These are phyloP conservation scores for Aspergillus intermedius DNA, from an alignment of 2,329 filamentous ascomycete species.

Conservation along the genomic window DNA sequence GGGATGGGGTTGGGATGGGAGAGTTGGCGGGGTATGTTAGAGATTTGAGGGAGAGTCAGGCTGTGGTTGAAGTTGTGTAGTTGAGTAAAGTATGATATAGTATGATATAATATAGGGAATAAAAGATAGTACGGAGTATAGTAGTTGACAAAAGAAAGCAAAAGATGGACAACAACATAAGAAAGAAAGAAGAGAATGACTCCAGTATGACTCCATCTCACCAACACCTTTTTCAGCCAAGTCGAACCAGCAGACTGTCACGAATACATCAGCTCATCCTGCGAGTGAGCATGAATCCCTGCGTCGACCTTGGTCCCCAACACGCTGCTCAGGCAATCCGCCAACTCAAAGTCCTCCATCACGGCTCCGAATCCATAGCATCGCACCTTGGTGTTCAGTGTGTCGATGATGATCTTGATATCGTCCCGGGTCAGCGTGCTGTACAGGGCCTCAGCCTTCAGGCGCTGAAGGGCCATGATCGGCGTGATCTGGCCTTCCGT, in stretches of 20 bases:
- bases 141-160: too few species aligned
- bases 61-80: too few species aligned
- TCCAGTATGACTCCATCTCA: too few species aligned
- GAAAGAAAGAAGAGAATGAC: too few species aligned
- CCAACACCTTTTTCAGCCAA: background rate
- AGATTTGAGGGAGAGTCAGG: too few species aligned
- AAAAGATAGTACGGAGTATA: too few species aligned
- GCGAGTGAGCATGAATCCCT: constrained; percentile 14
- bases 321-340: constrained; percentile 68
- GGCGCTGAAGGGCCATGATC: constrained; percentile 86
- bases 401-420: constrained; percentile 64
- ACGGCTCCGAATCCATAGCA: constrained; percentile 81
- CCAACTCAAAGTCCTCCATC: constrained; percentile 59
- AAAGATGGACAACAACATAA: too few species aligned
- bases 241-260: constrained; percentile 8
- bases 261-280: constrained; percentile 30
- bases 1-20: too few species aligned
- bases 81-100: too few species aligned
- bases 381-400: constrained; percentile 71
- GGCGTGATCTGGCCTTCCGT: constrained; percentile 81
- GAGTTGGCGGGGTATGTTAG: too few species aligned
- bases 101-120: too few species aligned
- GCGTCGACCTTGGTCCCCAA: constrained; percentile 42
- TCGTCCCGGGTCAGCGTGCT: constrained; percentile 60
- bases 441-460: constrained; percentile 66